Conservation (phyloP, 2,329 filamentous ascomycete species). For the Neophaeococcomyces aloes region DNA sequence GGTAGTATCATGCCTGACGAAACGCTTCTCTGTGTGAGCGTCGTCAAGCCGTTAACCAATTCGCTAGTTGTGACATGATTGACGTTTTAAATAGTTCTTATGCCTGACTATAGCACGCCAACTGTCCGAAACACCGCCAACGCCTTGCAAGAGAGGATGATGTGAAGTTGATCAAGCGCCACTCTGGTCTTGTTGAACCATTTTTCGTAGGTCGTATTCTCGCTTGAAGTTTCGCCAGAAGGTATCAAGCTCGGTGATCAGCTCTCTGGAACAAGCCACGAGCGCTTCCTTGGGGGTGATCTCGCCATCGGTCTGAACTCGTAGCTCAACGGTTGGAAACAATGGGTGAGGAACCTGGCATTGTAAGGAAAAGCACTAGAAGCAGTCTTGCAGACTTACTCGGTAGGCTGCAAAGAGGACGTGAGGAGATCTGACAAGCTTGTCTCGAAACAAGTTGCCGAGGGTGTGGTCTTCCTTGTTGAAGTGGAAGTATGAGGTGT, state of each 20-base stretch:
- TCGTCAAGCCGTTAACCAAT: no score
- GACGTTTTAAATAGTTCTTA: not conserved
- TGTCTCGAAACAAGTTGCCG: slow-evolving; percentile 76
- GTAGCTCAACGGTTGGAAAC: slow-evolving; percentile 53
- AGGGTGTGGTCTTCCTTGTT: slow-evolving; percentile 96
- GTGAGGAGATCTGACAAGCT: slow-evolving; percentile 72
- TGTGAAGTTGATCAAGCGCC: slow-evolving; percentile 8
- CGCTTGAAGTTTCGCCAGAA: slow-evolving; percentile 83
- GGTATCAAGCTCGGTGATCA: slow-evolving; percentile 69
- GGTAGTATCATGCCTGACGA: no score
- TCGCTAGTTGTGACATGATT: not conserved
- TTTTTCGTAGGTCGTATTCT: slow-evolving; percentile 80
- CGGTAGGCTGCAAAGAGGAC: slow-evolving; percentile 91
- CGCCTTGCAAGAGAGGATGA: not conserved
- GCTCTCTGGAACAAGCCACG: slow-evolving; percentile 65
- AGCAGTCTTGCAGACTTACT: slow-evolving; percentile 38
- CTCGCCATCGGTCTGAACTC: slow-evolving; percentile 82
- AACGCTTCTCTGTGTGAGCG: no score
- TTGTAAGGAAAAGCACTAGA: slow-evolving; percentile 8
- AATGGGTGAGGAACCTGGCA: slow-evolving; percentile 35
- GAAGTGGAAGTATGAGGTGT: slow-evolving; percentile 89
- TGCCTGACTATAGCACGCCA: not conserved
- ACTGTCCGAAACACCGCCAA: slow-evolving; percentile 1
- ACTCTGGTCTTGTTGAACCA: slow-evolving; percentile 57
- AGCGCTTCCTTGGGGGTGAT: slow-evolving; percentile 85